Evolutionary conservation across 768 basidiomycete genomes (phyloP).

Genomic region (Polyporus arcularius): DNA sequence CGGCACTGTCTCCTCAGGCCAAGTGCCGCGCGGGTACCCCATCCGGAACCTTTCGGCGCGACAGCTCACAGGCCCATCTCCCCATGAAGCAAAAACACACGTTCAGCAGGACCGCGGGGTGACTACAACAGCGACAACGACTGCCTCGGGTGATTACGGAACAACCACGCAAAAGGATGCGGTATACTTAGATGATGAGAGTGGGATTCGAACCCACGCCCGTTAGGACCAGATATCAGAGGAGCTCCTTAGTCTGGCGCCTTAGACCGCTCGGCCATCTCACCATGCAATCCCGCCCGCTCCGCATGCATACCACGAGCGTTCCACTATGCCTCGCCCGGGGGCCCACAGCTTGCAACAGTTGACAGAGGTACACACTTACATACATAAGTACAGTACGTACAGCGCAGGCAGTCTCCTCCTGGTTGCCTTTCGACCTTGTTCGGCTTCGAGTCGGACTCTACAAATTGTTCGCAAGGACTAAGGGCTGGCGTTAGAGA

Average conservation of each 20-base stretch:
- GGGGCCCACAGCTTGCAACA: no score
- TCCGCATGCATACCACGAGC: no score
- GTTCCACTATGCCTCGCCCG: no score
- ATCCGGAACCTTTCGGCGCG: conserved; percentile 1
- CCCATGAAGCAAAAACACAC: not conserved
- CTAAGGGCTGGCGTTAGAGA: no score
- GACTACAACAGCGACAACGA: not conserved
- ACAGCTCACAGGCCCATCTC: not conserved
- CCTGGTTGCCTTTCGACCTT: no score
- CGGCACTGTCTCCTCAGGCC: not conserved
- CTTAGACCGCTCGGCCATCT: conserved; percentile 91
- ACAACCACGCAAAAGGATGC: not conserved
- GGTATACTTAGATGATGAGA: conserved; percentile 30
- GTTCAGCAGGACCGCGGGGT: not conserved
- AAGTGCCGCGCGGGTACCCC: not conserved
- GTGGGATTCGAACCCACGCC: conserved; percentile 57
- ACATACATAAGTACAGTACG: no score
- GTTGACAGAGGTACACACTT: no score
- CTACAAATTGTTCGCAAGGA: no score
- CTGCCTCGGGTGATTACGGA: not conserved
- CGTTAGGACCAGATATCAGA: conserved; percentile 42
- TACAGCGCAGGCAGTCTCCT: no score
- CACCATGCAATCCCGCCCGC: conserved; percentile 22
- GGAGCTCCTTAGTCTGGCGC: conserved; percentile 59
- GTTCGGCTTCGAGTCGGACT: no score